Base-by-base conservation (phyloP, 208 protist genomes). In the Leishmania gerbilli region DNA sequence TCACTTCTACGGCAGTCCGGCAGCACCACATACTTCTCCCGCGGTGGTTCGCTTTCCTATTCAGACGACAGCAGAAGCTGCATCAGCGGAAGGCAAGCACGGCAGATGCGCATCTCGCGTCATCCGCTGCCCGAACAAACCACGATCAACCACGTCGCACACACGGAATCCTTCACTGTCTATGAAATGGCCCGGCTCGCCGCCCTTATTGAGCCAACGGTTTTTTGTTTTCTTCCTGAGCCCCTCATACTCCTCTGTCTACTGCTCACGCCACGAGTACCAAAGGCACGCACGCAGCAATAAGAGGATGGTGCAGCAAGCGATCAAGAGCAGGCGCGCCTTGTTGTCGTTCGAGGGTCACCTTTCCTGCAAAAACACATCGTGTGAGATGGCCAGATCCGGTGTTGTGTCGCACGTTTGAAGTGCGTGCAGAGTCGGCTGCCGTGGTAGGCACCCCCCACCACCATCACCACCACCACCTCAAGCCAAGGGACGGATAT, bases 301-400 rank as follows among this genome's bases (percentile, higher is more conserved):
- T 85, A 82, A 81, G 74, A 85, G 79, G 82, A 82, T 69, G 77
- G 78, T 79, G 55, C n/a, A 47, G 53, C 74, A 77, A n/a, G 31
- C 49, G 37, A 6, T 15, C 55, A 40, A 77, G 74, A 8, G 49
- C 24, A 27, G 15, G 3, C 21, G 17, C 67, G 2, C 2, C 17
- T 15, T 47, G 37, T 49, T 19, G 37, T 71, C 67, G 42, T 13
- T 17, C 40, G 11, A 64, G 58, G 3, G 9, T 9, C 58, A 40
- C 62, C 6, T 17, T 51, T 31, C 6, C 68, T 17, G 8, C 34
- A 34, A 45, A n/a, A 8, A 51, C 6, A 34, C 31, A 42, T 27
- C 47, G 9, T 34, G 17, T 9, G n/a, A 24, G 49, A 40, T 34
- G 34, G 34, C 7, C 19, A 27, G 13, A 34, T 71, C 31, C 0